Percentiles rank a stretch among this genome's conserved stretches.
phyloP scores from a whole-genome alignment of 2,329 filamentous ascomycete genomes.

The Calonectria leucothoes region DNA sequence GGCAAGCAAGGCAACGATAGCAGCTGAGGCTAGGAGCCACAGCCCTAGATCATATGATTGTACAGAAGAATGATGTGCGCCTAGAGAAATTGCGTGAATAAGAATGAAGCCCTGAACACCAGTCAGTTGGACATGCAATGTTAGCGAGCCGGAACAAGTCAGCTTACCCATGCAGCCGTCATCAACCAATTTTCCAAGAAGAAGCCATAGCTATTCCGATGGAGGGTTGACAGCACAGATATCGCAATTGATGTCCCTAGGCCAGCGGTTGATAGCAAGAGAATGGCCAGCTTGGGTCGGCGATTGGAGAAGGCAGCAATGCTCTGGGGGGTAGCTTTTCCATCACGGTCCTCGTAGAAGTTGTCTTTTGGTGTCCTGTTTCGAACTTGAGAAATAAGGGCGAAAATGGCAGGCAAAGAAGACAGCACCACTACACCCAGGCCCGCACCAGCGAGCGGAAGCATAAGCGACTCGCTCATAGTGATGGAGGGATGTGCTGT shows the following conservation, averaged over 20 bases:
- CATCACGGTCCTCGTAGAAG: conserved; percentile 77
- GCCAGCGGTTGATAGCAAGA: conserved; percentile 65
- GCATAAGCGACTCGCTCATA: conserved; percentile 33
- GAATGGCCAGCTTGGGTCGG: conserved; percentile 65
- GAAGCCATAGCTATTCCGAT: conserved; percentile 49
- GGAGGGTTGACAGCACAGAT: conserved; percentile 63
- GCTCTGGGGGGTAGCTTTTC: conserved; percentile 73
- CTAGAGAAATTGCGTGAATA: conserved; percentile 63
- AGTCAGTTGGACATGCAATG: neutral
- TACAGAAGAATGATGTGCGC: conserved; percentile 62
- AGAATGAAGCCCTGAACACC: conserved; percentile 59
- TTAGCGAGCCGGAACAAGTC: neutral
- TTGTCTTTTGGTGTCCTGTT: conserved; percentile 53
- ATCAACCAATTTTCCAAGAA: conserved; percentile 70
- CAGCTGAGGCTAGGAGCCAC: conserved; percentile 60
- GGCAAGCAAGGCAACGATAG: conserved; percentile 56
- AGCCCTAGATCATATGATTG: conserved; percentile 65
- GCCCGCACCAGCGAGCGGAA: conserved; percentile 46
- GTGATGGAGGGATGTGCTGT: neutral
- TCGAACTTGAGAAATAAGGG: conserved; percentile 49
- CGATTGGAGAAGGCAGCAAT: conserved; percentile 71
- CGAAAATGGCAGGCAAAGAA: conserved; percentile 51
- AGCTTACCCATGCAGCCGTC: conserved; percentile 72
- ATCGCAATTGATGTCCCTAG: conserved; percentile 66
- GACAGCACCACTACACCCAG: conserved; percentile 50